Evolutionary conservation across 805 yeast species (phyloP), one percentile per base, ranked within the genome.

Genomic region (Kuraishia capsulata): DNA sequence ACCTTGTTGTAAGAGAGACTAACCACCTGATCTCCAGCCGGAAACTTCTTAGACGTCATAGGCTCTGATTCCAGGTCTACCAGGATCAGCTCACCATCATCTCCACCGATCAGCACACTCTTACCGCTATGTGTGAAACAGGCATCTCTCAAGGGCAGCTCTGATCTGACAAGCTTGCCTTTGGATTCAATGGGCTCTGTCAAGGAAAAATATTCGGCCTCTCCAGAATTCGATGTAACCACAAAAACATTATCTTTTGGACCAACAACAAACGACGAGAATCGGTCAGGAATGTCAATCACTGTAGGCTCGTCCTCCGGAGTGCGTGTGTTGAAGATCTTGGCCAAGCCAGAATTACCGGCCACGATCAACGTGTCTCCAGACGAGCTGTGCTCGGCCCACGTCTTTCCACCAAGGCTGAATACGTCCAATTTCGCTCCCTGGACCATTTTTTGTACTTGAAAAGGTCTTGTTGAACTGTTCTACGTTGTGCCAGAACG

Each of bases 261-360:
- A 40, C 30, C 41, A 26, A 34, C 10, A 18, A 54, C 56, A 29
- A 74, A 45, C 0, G 73, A 59, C 1, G 77, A 70, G 35, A 74
- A 48, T 36, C 67, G 64, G 18, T 68, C 71, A 8, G 64, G 45
- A 4, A 69, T 65, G 45, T 79, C 83, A 6, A 77, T 45, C 5
- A 80, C 67, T 20, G 64, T 72, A 3, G 87, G 86, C 51, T 80
- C 86, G 38, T 71, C 64, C 34, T 76, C 76, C 1, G 74, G 69
- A 20, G 66, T 64, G 33, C 60, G 52, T 11, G 65, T 44, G 39
- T 68, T 61, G 45, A 78, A 67, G 14, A 75, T 61, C 52, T 77
- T 79, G 28, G 71, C 54, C 19, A 78, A 51, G 1, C 82, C 80
- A 23, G 61, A 65, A 44, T 73, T 66, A 42, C 74, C 76, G n/a